Evolutionary conservation across 1,284 basidiomycete species (phyloP).

Genomic region (Apiotrichum akiyoshidainum): DNA sequence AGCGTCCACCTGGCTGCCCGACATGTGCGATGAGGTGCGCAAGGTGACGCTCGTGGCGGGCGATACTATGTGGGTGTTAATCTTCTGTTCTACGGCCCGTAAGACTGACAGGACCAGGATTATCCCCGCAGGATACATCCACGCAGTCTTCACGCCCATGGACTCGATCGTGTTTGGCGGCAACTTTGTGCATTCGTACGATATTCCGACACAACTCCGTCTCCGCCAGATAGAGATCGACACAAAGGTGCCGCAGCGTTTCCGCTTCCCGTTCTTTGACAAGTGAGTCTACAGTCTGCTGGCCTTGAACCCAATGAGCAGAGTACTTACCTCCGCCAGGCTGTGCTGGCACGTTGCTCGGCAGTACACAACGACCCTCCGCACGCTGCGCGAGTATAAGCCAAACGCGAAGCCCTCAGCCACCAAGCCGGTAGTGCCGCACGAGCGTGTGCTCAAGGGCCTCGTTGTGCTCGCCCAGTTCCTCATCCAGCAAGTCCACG

Average conservation of each 20-base stretch:
- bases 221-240: slow-evolving; percentile 86
- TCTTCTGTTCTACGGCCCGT: background rate
- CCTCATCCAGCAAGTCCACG: slow-evolving; percentile 69
- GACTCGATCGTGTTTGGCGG: slow-evolving; percentile 96
- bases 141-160: slow-evolving; percentile 63
- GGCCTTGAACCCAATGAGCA: background rate
- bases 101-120: slow-evolving; percentile 54
- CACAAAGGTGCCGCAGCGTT: slow-evolving; percentile 91
- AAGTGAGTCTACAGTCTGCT: slow-evolving; percentile 56
- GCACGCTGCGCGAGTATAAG: slow-evolving; percentile 60
- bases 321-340: slow-evolving; percentile 49
- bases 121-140: slow-evolving; percentile 95
- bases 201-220: slow-evolving; percentile 57
- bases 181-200: slow-evolving; percentile 83
- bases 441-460: slow-evolving; percentile 65
- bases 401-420: slow-evolving; percentile 10
- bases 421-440: slow-evolving; percentile 11
- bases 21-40: slow-evolving; percentile 71
- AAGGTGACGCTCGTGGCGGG: slow-evolving; percentile 77
- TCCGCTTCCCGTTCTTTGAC: slow-evolving; percentile 82
- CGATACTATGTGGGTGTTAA: slow-evolving; percentile 71
- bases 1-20: slow-evolving; percentile 83
- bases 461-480: slow-evolving; percentile 69
- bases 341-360: slow-evolving; percentile 87
- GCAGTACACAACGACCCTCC: slow-evolving; percentile 68